Conservation (phyloP, 139 green algal species). For the Astrephomene gubernaculifera region DNA sequence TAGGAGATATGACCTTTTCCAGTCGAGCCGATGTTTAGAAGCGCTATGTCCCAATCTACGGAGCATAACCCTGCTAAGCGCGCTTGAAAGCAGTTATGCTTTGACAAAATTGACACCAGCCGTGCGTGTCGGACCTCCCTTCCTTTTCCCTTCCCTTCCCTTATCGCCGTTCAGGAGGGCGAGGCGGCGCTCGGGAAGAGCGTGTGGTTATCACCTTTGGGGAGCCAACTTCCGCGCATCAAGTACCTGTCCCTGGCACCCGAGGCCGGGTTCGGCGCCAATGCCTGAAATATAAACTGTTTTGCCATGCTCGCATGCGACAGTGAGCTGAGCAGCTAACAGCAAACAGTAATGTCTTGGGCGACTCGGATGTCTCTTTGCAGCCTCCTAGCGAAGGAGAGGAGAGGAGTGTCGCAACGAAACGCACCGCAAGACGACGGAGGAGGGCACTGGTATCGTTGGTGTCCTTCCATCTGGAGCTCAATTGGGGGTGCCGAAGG, state of each 20-base stretch:
- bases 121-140: background rate
- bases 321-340: no score
- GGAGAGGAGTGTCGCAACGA: no score
- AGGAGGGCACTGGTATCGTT: no score
- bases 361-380: no score
- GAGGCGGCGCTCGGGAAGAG: no score
- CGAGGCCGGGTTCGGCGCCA: slow-evolving; percentile 30
- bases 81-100: background rate
- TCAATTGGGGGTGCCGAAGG: no score
- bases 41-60: background rate
- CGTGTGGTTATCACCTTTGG: background rate
- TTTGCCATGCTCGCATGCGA: no score
- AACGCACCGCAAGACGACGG: no score
- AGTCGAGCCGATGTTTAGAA: background rate
- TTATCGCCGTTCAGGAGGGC: background rate
- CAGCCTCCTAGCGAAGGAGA: no score
- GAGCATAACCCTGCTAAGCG: no score
- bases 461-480: no score
- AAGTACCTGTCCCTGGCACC: slow-evolving; percentile 27
- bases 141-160: background rate
- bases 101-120: background rate
- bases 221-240: background rate
- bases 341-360: no score
- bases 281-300: background rate
- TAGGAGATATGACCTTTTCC: background rate